These are phyloP conservation scores for Nasturtium officinale DNA, from an alignment of 345 rosid species.

Conservation along the genomic window DNA sequence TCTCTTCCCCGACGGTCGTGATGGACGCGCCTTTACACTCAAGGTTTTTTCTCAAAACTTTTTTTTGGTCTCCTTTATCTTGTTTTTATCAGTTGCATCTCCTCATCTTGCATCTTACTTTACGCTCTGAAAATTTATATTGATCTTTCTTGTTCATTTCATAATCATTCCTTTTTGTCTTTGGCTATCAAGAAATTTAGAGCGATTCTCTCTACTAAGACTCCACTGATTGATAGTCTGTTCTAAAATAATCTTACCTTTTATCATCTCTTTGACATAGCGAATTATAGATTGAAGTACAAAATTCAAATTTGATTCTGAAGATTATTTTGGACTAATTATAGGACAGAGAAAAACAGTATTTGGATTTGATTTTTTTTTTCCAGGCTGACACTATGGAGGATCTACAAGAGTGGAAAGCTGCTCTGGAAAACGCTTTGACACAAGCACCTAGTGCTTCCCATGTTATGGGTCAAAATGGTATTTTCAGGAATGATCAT, in stretches of 20 bases:
- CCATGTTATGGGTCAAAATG: conserved; percentile 78
- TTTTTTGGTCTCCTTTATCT: neutral
- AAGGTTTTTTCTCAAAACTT: conserved; percentile 58
- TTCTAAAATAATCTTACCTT: neutral
- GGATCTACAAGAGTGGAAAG: conserved; percentile 90
- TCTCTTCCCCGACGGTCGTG: conserved; percentile 93
- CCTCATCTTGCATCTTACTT: conserved; percentile 13
- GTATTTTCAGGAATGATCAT: conserved; percentile 68
- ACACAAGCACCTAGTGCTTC: conserved; percentile 85
- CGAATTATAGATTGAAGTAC: conserved; percentile 7
- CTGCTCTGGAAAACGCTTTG: conserved; percentile 88
- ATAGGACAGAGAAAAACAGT: conserved; percentile 1
- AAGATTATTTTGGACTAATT: conserved; percentile 5
- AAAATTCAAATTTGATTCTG: conserved; percentile 1
- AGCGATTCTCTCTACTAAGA: neutral
- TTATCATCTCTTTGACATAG: neutral
- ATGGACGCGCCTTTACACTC: conserved; percentile 93
- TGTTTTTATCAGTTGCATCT: conserved; percentile 6
- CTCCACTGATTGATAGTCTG: neutral
- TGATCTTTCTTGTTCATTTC: neutral
- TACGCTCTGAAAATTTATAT: neutral
- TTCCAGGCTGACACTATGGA: conserved; percentile 83
- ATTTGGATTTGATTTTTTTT: neutral
- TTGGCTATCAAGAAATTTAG: neutral
- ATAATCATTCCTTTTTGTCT: neutral